phyloP scores from a whole-genome alignment of 73 alveolate genomes.

The Paramecium sexaurelia region DNA sequence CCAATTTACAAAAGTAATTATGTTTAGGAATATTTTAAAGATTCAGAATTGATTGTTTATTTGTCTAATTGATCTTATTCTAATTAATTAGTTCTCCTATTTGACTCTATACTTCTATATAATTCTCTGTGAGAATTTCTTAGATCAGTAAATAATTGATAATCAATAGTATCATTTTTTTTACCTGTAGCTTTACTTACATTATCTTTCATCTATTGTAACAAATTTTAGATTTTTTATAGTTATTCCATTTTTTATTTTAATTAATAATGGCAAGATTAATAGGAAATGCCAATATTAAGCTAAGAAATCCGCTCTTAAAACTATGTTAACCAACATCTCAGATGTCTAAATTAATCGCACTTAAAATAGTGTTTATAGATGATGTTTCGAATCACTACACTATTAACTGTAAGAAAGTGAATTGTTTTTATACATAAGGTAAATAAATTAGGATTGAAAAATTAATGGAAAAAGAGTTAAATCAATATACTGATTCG shows the following conservation, averaged over 20 bases:
- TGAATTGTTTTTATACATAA: background rate
- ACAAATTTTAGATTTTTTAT: background rate
- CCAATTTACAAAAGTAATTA: background rate
- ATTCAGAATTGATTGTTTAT: conserved; percentile 29
- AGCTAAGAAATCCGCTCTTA: background rate
- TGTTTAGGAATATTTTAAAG: background rate
- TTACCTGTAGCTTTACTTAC: conserved; percentile 25
- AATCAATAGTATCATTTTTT: conserved; percentile 32
- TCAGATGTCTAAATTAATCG: background rate
- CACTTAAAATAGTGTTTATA: background rate
- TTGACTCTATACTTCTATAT: background rate
- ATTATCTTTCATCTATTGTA: conserved; percentile 38
- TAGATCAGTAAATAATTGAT: background rate
- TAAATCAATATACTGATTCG: background rate
- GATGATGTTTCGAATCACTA: background rate
- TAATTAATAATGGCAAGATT: conserved; percentile 12
- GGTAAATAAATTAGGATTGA: background rate
- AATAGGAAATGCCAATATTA: background rate
- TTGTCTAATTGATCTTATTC: conserved; percentile 28
- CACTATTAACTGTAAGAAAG: background rate
- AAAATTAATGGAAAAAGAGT: background rate
- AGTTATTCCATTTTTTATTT: conserved; percentile 1
- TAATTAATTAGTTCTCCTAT: background rate
- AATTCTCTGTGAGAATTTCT: conserved; percentile 47
- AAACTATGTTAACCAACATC: background rate